A percentile compares a stretch with the other conserved stretches of the same genome.
phyloP scores from a whole-genome alignment of 495 filamentous ascomycete genomes.

The Thozetella sp. region DNA sequence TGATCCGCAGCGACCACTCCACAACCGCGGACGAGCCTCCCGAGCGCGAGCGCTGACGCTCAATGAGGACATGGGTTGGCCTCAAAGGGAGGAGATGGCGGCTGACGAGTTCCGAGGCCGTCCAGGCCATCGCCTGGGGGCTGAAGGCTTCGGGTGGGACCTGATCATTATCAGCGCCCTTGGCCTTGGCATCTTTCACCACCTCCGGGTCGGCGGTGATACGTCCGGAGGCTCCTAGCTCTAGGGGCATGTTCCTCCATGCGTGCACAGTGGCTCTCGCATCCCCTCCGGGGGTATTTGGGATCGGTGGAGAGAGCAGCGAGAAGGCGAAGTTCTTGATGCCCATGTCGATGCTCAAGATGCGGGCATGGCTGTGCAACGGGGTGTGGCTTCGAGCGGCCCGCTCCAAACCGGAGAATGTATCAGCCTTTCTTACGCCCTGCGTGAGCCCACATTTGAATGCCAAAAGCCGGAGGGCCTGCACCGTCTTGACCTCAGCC shows the following conservation, averaged over 20 bases:
- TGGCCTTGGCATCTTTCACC: neutral
- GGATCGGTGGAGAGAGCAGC: conserved; percentile 47
- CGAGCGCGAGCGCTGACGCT: conserved; percentile 85
- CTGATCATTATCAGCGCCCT: neutral
- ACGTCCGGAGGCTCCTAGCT: neutral
- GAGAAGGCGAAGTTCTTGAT: conserved; percentile 83
- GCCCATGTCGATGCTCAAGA: conserved; percentile 88
- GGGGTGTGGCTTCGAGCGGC: conserved; percentile 15
- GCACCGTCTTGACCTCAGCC: neutral
- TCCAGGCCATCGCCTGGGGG: conserved; percentile 56
- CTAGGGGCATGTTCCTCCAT: conserved; percentile 16
- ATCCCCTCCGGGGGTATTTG: neutral
- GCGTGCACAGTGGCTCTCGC: neutral
- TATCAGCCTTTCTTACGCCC: conserved; percentile 13
- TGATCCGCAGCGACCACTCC: conserved; percentile 91
- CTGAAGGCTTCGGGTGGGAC: conserved; percentile 46
- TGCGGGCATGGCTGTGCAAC: conserved; percentile 16
- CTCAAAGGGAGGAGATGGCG: conserved; percentile 48
- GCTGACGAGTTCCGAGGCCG: conserved; percentile 64
- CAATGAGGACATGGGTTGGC: conserved; percentile 80
- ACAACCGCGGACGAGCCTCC: conserved; percentile 63
- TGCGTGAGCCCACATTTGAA: conserved; percentile 21
- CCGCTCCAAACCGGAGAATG: conserved; percentile 13
- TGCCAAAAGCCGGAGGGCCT: neutral
- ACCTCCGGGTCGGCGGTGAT: too few species aligned